These are phyloP conservation scores for Cucumis melo DNA, from an alignment of 306 rosid genomes.

Conservation along the genomic window DNA sequence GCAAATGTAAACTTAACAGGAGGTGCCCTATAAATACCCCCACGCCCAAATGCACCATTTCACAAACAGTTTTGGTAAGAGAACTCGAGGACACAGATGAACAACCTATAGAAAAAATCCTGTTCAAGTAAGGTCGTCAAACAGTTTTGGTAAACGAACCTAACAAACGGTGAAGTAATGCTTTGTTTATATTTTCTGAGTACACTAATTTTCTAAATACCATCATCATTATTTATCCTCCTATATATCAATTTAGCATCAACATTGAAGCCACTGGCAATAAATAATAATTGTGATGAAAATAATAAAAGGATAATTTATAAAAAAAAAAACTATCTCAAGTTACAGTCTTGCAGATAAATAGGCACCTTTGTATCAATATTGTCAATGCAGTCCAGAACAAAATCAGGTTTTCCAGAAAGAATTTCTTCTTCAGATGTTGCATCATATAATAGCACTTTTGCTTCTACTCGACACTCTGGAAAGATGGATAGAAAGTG, in stretches of 20 bases:
- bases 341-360: neutral
- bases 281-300: no score
- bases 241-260: neutral
- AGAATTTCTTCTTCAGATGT: slow-evolving; percentile 89
- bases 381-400: slow-evolving; percentile 87
- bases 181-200: neutral
- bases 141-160: neutral
- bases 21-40: neutral
- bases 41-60: neutral
- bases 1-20: neutral
- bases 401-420: slow-evolving; percentile 83
- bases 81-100: neutral
- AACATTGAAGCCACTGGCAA: neutral
- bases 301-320: no score
- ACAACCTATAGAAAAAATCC: no score
- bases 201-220: neutral
- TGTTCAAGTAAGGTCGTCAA: neutral
- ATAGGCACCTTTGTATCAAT: slow-evolving; percentile 80
- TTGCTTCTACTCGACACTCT: slow-evolving; percentile 77
- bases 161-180: neutral
- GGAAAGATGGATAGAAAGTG: slow-evolving; percentile 83
- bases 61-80: neutral
- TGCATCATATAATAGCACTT: slow-evolving; percentile 72
- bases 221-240: neutral
- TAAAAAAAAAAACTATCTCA: neutral